Conservation (phyloP, 768 basidiomycete species). For the Jaapia argillacea region DNA sequence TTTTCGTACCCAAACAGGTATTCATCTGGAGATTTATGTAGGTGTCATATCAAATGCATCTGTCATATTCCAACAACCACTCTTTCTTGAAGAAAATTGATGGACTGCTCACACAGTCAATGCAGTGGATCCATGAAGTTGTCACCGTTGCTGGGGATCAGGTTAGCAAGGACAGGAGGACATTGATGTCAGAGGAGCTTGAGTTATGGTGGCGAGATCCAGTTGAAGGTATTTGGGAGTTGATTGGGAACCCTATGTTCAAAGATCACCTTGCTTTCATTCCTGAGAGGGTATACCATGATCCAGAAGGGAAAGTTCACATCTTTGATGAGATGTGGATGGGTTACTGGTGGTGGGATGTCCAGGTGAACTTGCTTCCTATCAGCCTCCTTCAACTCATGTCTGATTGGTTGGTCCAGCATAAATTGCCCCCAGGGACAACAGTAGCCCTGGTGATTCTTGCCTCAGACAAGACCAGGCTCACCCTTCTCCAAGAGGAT, state of each 20-base stretch:
- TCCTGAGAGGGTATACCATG: conserved; percentile 16
- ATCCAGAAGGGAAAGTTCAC: too few species aligned
- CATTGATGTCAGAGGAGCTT: conserved; percentile 5
- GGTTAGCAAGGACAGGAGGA: conserved; percentile 6
- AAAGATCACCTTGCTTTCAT: conserved; percentile 17
- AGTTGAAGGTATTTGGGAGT: conserved; percentile 15
- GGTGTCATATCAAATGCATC: conserved; percentile 8
- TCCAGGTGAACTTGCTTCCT: too few species aligned
- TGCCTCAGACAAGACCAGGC: conserved; percentile 33
- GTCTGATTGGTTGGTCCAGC: conserved; percentile 1
- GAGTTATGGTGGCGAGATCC: conserved; percentile 17
- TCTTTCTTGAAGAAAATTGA: conserved; percentile 17
- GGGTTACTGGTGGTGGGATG: conserved; percentile 24
- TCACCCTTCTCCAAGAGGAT: conserved; percentile 22
- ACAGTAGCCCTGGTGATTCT: conserved; percentile 33
- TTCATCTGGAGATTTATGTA: background rate
- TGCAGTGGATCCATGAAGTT: conserved; percentile 15
- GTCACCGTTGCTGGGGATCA: conserved; percentile 7
- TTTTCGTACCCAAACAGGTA: background rate
- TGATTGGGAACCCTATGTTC: too few species aligned
- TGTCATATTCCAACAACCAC: conserved; percentile 18
- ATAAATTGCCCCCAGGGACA: conserved; percentile 7
- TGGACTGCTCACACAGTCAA: conserved; percentile 13
- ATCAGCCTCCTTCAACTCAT: too few species aligned
- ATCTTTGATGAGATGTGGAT: conserved; percentile 28